Evolutionary conservation across 2,329 filamentous ascomycete species (phyloP).

Genomic region (Neocatenulostroma microsporum): DNA sequence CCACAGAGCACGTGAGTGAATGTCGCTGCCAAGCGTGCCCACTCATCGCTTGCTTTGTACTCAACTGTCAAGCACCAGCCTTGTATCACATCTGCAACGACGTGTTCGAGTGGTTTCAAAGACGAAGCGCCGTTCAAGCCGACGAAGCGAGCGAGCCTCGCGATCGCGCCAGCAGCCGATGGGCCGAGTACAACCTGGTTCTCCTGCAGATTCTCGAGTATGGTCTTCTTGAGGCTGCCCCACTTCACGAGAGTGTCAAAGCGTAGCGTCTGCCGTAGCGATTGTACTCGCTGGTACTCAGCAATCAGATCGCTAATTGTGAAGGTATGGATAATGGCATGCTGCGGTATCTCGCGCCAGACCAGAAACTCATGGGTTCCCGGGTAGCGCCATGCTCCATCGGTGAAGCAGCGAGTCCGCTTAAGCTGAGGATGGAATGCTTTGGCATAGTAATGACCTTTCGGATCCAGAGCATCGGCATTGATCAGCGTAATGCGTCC

Average conservation of each 20-base stretch:
- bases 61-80: constrained; percentile 9
- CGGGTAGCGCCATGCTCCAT: constrained; percentile 7
- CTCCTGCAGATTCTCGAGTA: neutral
- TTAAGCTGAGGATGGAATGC: constrained; percentile 8
- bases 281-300: constrained; percentile 1
- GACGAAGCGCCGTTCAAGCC: constrained; percentile 2
- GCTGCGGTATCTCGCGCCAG: constrained; percentile 9
- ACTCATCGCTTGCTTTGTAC: neutral
- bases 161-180: no score
- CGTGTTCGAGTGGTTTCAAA: constrained; percentile 7
- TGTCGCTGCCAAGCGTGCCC: constrained; percentile 2
- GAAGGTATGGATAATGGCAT: constrained; percentile 11
- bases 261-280: neutral
- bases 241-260: neutral
- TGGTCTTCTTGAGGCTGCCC: neutral
- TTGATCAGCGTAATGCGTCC: constrained; percentile 13
- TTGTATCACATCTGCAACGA: constrained; percentile 12
- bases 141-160: constrained; percentile 4
- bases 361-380: constrained; percentile 13
- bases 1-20: constrained; percentile 1
- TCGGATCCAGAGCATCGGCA: constrained; percentile 3
- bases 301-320: constrained; percentile 8
- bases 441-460: constrained; percentile 4
- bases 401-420: constrained; percentile 1
- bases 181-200: neutral